phyloP scores from a whole-genome alignment of 2,329 filamentous ascomycete genomes.

The Venturia nashicola region DNA sequence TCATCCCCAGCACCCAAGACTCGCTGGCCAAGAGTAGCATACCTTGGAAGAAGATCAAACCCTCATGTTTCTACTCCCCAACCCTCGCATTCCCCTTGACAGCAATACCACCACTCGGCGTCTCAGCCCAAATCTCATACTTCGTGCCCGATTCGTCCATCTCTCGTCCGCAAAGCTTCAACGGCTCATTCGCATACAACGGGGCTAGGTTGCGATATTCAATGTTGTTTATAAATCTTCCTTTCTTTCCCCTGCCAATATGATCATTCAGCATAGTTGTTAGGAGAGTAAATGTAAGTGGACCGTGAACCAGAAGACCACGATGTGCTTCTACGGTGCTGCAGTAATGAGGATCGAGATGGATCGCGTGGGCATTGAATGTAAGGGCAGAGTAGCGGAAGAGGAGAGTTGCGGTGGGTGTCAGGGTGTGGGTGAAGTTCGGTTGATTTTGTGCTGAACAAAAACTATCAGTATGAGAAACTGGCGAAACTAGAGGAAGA shows the following conservation, averaged over 20 bases:
- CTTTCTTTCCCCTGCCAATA: background rate
- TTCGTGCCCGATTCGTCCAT: conserved; percentile 20
- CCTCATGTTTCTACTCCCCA: background rate
- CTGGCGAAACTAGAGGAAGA: conserved; percentile 10
- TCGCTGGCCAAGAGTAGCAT: no score
- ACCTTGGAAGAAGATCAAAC: background rate
- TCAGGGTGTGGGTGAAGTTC: conserved; percentile 46
- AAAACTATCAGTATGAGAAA: conserved; percentile 20
- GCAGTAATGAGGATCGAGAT: conserved; percentile 64
- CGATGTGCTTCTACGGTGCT: conserved; percentile 60
- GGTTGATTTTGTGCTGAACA: conserved; percentile 34
- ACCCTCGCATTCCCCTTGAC: conserved; percentile 27
- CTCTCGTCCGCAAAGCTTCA: conserved; percentile 56
- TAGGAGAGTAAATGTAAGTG: conserved; percentile 67
- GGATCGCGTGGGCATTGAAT: conserved; percentile 86
- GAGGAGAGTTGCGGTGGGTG: conserved; percentile 58
- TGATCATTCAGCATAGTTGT: conserved; percentile 49
- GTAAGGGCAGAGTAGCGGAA: conserved; percentile 87
- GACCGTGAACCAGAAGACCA: conserved; percentile 74
- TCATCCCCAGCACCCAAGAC: no score
- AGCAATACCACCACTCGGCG: conserved; percentile 28
- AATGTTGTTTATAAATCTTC: conserved; percentile 40
- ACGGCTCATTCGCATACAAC: conserved; percentile 59
- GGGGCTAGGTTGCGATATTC: conserved; percentile 75
- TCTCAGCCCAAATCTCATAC: conserved; percentile 30